Conservation (phyloP, 176 grass and related monocot genomes). For the Triticum timopheevii region DNA sequence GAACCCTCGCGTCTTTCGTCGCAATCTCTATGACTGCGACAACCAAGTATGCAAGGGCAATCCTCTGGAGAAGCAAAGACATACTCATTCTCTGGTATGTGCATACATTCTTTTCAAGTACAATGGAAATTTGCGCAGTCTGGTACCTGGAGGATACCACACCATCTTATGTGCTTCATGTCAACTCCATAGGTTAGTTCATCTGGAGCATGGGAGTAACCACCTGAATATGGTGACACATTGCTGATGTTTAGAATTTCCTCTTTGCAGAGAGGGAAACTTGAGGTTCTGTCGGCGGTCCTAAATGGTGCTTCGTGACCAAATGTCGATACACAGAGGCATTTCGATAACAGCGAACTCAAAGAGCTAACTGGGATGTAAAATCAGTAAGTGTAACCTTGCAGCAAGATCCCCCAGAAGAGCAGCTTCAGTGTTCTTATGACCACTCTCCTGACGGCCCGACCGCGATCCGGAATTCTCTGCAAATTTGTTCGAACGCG, state of each 20-base stretch:
- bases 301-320: no score
- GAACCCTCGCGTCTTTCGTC: constrained; percentile 65
- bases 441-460: constrained; percentile 62
- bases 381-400: constrained; percentile 47
- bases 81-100: not conserved
- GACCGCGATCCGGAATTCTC: constrained; percentile 67
- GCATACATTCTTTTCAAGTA: not conserved
- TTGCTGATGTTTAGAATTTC: not conserved
- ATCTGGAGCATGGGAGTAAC: constrained; percentile 89
- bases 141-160: constrained; percentile 83
- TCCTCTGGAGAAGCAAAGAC: constrained; percentile 46
- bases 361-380: not conserved
- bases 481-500: constrained; percentile 20
- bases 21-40: constrained; percentile 72
- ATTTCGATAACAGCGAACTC: no score
- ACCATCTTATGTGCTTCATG: constrained; percentile 87
- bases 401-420: constrained; percentile 89
- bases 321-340: no score
- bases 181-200: constrained; percentile 72
- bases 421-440: constrained; percentile 78
- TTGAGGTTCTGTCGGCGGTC: no score
- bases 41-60: constrained; percentile 87
- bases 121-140: not conserved
- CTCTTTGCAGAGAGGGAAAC: not conserved
- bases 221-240: constrained; percentile 42